These are phyloP conservation scores for Colletotrichum sp. DNA, from an alignment of 2,329 filamentous ascomycete genomes.

Conservation along the genomic window DNA sequence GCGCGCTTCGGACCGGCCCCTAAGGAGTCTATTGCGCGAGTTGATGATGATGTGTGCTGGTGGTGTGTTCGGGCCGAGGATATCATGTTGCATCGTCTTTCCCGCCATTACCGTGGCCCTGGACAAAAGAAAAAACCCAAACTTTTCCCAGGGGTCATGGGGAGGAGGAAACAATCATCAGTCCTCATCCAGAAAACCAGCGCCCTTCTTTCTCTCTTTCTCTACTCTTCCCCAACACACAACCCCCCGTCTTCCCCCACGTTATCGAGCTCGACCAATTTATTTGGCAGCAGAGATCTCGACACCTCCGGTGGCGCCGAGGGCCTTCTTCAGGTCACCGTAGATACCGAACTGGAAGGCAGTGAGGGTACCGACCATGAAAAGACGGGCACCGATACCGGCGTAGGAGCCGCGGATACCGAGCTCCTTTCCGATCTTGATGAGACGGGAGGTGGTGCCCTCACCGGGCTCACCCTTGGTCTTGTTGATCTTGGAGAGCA, in stretches of 20 bases:
- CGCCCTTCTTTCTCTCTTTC: neutral
- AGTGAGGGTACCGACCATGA: constrained; percentile 73
- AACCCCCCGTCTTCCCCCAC: neutral
- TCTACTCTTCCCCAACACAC: neutral
- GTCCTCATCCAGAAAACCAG: constrained; percentile 11
- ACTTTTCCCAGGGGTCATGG: neutral
- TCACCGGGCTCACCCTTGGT: constrained; percentile 86
- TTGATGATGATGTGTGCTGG: neutral
- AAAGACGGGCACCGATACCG: constrained; percentile 77
- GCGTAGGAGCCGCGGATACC: constrained; percentile 78
- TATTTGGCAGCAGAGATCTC: constrained; percentile 63
- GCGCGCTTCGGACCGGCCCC: neutral
- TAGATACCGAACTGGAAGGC: constrained; percentile 91
- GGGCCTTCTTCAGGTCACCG: constrained; percentile 64
- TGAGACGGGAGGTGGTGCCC: constrained; percentile 77
- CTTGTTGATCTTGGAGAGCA: constrained; percentile 98
- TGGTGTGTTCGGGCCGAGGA: constrained; percentile 4
- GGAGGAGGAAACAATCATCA: neutral
- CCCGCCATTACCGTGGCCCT: constrained; percentile 8
- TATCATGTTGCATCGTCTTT: constrained; percentile 11
- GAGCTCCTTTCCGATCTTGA: constrained; percentile 90
- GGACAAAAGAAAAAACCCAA: neutral
- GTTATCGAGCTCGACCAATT: constrained; percentile 18
- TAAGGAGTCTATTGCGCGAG: constrained; percentile 2
- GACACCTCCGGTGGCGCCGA: constrained; percentile 78